These are phyloP conservation scores for Vigna angularis DNA, from an alignment of 306 rosid species.

Conservation along the genomic window DNA sequence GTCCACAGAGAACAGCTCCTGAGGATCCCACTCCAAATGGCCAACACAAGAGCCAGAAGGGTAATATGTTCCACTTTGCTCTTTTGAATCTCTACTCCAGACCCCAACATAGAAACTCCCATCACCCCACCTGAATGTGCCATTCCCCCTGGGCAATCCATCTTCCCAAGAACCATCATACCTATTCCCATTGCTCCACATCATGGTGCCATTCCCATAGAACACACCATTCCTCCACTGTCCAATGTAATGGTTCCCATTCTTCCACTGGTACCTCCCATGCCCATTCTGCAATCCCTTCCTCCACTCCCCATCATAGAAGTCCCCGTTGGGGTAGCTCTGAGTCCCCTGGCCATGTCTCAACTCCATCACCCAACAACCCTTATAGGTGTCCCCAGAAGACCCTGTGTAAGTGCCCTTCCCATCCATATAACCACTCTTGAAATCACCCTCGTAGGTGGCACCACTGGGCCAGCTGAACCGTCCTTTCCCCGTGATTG, in stretches of 20 bases:
- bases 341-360: constrained; percentile 81
- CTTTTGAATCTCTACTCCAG: constrained; percentile 72
- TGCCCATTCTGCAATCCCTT: constrained; percentile 84
- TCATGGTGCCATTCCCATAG: constrained; percentile 77
- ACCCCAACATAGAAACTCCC: constrained; percentile 84
- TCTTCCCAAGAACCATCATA: constrained; percentile 93
- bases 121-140: constrained; percentile 80
- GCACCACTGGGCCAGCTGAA: constrained; percentile 98
- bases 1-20: constrained; percentile 53
- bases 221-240: constrained; percentile 78
- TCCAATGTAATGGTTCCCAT: constrained; percentile 79
- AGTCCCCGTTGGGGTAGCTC: constrained; percentile 81
- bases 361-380: constrained; percentile 86
- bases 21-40: constrained; percentile 70
- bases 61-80: constrained; percentile 76
- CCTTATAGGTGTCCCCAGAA: constrained; percentile 78
- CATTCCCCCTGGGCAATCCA: constrained; percentile 84
- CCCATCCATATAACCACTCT: constrained; percentile 80
- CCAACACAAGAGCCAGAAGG: constrained; percentile 48
- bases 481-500: constrained; percentile 69
- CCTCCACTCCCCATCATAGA: constrained; percentile 92
- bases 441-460: constrained; percentile 93
- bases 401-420: constrained; percentile 81
- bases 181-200: constrained; percentile 78
- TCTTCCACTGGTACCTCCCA: constrained; percentile 91